phyloP scores from a whole-genome alignment of 768 basidiomycete species.

The Dentipellis fragilis region DNA sequence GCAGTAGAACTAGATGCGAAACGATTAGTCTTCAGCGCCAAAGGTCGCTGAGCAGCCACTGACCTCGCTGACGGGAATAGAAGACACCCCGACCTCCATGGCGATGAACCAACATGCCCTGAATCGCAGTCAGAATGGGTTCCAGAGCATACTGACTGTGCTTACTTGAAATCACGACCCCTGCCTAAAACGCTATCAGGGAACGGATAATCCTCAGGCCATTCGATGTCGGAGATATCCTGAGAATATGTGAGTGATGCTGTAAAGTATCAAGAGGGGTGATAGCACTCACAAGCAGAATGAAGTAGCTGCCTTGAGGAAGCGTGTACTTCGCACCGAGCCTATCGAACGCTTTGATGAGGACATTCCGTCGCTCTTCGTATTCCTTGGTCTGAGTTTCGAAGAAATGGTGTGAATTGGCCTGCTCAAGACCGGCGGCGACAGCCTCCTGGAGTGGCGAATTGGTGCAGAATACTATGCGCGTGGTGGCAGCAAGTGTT shows the following conservation, averaged over 20 bases:
- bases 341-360: constrained; percentile 71
- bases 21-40: neutral
- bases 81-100: constrained; percentile 80
- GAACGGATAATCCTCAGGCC: constrained; percentile 80
- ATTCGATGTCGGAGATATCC: constrained; percentile 71
- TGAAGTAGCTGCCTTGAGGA: constrained; percentile 88
- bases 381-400: constrained; percentile 70
- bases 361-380: constrained; percentile 63
- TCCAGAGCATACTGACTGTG: neutral
- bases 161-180: constrained; percentile 80
- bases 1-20: constrained; percentile 70
- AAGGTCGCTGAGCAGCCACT: constrained; percentile 12
- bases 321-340: constrained; percentile 78
- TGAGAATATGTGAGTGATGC: constrained; percentile 17
- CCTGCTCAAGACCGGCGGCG: constrained; percentile 82
- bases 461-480: constrained; percentile 93
- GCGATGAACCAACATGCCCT: constrained; percentile 97
- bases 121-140: constrained; percentile 3
- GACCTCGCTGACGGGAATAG: constrained; percentile 94
- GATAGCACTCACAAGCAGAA: constrained; percentile 56
- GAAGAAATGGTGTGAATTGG: constrained; percentile 63
- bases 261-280: neutral
- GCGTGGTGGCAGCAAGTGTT: constrained; percentile 81
- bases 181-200: constrained; percentile 65
- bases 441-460: constrained; percentile 93